Evolutionary conservation across 2,329 filamentous ascomycete genomes (phyloP).

Genomic region (Colletotrichum graminicola): DNA sequence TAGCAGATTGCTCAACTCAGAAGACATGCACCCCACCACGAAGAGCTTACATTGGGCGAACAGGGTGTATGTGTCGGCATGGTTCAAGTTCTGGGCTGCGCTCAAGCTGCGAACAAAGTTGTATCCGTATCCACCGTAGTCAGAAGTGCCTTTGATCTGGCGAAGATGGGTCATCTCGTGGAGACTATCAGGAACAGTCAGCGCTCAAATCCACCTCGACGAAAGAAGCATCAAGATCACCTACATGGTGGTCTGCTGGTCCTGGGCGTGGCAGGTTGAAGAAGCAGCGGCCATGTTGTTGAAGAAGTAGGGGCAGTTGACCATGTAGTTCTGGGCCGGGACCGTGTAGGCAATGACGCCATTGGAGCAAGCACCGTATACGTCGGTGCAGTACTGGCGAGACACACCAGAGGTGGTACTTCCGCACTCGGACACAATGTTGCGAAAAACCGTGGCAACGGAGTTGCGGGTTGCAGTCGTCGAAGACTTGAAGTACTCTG

Average conservation of each 20-base stretch:
- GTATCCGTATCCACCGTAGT: constrained; percentile 65
- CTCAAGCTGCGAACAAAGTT: constrained; percentile 63
- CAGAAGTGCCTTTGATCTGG: constrained; percentile 68
- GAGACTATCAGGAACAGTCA: constrained; percentile 53
- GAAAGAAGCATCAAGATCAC: too few species aligned
- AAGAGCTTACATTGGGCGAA: constrained; percentile 49
- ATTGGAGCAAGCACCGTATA: constrained; percentile 61
- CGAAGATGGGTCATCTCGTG: constrained; percentile 75
- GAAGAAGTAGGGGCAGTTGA: constrained; percentile 62
- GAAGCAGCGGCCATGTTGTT: constrained; percentile 24
- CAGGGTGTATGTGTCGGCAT: constrained; percentile 69
- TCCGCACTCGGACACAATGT: constrained; percentile 67
- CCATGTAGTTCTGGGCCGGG: constrained; percentile 65
- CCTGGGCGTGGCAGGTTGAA: constrained; percentile 28
- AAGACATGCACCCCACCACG: too few species aligned
- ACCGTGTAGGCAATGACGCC: constrained; percentile 72
- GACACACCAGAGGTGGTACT: constrained; percentile 62
- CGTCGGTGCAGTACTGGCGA: constrained; percentile 70
- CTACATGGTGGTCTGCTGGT: constrained; percentile 68
- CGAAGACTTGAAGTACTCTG: constrained; percentile 74
- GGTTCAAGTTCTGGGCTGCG: constrained; percentile 64
- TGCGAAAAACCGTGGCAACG: constrained; percentile 64
- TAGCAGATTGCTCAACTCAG: not conserved
- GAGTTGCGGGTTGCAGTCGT: constrained; percentile 56
- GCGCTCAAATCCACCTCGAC: not conserved